phyloP scores from a whole-genome alignment of 192 early-diverging fungal species.

The Powellomyces hirtus region DNA sequence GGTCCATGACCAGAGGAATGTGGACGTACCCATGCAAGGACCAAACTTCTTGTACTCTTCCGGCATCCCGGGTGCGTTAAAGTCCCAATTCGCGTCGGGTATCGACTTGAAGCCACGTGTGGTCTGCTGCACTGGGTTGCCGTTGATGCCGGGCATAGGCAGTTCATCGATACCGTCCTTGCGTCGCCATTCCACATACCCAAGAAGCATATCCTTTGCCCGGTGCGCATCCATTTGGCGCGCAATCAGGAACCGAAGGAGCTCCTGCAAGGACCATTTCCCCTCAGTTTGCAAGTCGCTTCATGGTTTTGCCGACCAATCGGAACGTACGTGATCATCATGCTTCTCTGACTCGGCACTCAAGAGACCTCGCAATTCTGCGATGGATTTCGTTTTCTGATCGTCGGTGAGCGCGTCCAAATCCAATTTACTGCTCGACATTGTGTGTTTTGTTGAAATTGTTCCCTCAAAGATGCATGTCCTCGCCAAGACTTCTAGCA shows the following conservation, averaged over 20 bases:
- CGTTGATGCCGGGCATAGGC: slow-evolving; percentile 27
- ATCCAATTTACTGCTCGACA: slow-evolving; percentile 11
- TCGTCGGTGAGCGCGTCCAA: slow-evolving; percentile 16
- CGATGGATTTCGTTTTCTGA: slow-evolving; percentile 8
- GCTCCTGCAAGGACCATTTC: slow-evolving; percentile 17
- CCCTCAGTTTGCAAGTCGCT: too few relatives aligned
- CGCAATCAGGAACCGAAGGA: slow-evolving; percentile 35
- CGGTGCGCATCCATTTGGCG: slow-evolving; percentile 31
- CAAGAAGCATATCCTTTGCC: slow-evolving; percentile 31
- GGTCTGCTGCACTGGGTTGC: slow-evolving; percentile 23
- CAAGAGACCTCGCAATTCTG: slow-evolving; percentile 20
- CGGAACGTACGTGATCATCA: slow-evolving; percentile 14
- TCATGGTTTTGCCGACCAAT: too few relatives aligned
- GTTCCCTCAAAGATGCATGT: too few relatives aligned
- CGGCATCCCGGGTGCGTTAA: slow-evolving; percentile 19
- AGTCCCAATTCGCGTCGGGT: slow-evolving; percentile 28
- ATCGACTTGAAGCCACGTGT: slow-evolving; percentile 28
- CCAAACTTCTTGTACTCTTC: slow-evolving; percentile 26
- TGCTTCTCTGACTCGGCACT: slow-evolving; percentile 6
- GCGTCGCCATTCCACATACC: slow-evolving; percentile 29
- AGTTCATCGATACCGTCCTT: slow-evolving; percentile 34
- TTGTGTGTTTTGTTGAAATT: too few relatives aligned
- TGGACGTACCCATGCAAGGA: slow-evolving; percentile 31
- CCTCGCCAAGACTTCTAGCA: too few relatives aligned
- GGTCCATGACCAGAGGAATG: too few relatives aligned